Base-by-base conservation (phyloP, 495 filamentous ascomycete genomes). In the Zalerion maritima region DNA sequence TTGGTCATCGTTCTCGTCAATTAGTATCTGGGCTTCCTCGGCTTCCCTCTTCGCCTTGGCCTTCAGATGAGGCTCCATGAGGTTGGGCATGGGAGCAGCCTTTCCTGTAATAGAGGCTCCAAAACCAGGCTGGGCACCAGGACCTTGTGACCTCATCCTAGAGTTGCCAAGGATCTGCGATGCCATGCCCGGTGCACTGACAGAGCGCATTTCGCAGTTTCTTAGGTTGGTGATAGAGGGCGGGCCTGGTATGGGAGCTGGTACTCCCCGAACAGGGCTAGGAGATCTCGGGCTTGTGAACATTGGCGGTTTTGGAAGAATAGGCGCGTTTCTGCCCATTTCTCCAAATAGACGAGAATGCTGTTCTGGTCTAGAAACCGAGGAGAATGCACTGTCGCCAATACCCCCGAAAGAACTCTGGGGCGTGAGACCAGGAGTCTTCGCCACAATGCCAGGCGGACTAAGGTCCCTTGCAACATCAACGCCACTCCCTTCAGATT, bases 281-380 rank as follows among this genome's bases (percentile, higher is more conserved):
- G 83, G 83, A 6, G 82, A 89, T 18, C 81, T 70, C 22, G 78
- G 78, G 31, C 71, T 73, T 52, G 66, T 26, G 17, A 59, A 42
- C n/a, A 59, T 66, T 16, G n/a, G n/a, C n/a, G 75, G 71, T 23
- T 70, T 67, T 5, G 75, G 67, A 38, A 75, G 53, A 25, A 64
- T 37, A 9, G 74, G 59, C 25, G 64, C 60, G 26, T 50, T 48
- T 14, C 58, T 64, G 11, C 50, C 37, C 16, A 80, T 56, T 39
- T 81, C 76, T n/a, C 77, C 78, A 45, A 86, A 83, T 23, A 78
- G 54, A 26, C 57, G 58, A 14, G 38, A 36, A 21, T 42, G 58
- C 33, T 44, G 52, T 34, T 58, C 52, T 5, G 49, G 56, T 14
- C 52, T 55, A n/a, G 60, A 58, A 21, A 60, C 55, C 1, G 49